These are phyloP conservation scores for Acanthamoeba polyphaga DNA, from an alignment of 208 protist species.

Conservation along the genomic window DNA sequence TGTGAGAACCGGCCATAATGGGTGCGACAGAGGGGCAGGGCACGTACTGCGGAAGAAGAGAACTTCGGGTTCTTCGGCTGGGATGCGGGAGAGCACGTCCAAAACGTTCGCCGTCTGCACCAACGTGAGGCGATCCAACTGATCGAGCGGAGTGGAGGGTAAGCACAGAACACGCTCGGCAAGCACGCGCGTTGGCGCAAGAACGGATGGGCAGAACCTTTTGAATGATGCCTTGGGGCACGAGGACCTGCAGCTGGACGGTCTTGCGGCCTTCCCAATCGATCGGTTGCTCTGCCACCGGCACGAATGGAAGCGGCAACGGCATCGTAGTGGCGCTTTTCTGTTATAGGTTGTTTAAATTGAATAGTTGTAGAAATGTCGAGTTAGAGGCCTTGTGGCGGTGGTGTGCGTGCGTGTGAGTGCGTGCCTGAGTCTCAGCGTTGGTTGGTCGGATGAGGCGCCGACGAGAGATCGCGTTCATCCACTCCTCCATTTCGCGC, in stretches of 20 bases:
- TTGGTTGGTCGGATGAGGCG: background rate
- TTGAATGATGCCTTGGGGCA: background rate
- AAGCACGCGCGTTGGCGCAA: too few species aligned
- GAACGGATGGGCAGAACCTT: too few species aligned
- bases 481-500: background rate
- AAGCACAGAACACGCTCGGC: too few species aligned
- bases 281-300: background rate
- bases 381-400: background rate
- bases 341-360: background rate
- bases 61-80: background rate
- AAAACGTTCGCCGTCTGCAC: background rate
- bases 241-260: background rate
- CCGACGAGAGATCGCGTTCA: background rate
- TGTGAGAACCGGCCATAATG: too few species aligned
- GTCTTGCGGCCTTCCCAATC: background rate
- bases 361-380: background rate
- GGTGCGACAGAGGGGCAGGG: too few species aligned
- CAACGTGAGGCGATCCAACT: background rate
- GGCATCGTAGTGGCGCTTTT: background rate
- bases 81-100: background rate
- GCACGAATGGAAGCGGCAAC: background rate
- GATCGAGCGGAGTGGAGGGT: background rate
- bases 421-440: background rate
- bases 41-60: background rate
- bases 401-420: background rate